Base-by-base conservation (phyloP, 441 rosid genomes). In the Brassica balearica region DNA sequence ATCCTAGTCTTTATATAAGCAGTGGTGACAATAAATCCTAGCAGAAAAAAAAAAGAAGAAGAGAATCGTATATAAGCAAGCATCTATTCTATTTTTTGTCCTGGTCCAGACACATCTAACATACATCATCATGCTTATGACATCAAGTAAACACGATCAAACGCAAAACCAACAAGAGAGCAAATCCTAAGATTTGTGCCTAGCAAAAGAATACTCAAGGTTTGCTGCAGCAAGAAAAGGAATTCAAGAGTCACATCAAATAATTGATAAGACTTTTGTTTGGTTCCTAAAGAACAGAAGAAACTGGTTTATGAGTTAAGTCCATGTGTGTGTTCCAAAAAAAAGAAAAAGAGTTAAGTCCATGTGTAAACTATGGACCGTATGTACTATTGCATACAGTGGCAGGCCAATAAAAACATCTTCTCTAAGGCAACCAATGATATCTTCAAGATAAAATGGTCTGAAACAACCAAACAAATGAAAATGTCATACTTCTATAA, bases 281-380 rank as follows among this genome's bases (percentile, higher is more conserved):
- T 65, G 61, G 53, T 71, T 77, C 76, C 76, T 77, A 71, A 27
- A 71, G 19, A 71, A 77, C 81, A 65, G 66, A 38, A 51, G 2
- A 34, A 12, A 51, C 4, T 34, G 71, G 53, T 55, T 41, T 1
- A 32, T 77, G 65, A 63, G 53, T 41, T 70, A 29, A 29, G 34
- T 29, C 34, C 34, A 29, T 29, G 34, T 29, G 34, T 29, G 34
- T 29, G 34, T 29, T 29, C 34, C 34, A 29, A 29, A 29, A 3
- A 29, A 29, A 29, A 29, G 5, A 29, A 5, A 29, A 29, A 29
- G 34, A 29, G 34, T 29, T 5, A 72, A 41, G 55, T 51, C 41
- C 77, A 72, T 72, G 77, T 78, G 77, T 72, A 59, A 27, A 72
- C 19, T 72, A 66, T 66, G 63, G 77, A 77, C 38, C 25, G 58